Conservation (phyloP, 140 eudicot genomes). For the Stevia rebaudiana region DNA sequence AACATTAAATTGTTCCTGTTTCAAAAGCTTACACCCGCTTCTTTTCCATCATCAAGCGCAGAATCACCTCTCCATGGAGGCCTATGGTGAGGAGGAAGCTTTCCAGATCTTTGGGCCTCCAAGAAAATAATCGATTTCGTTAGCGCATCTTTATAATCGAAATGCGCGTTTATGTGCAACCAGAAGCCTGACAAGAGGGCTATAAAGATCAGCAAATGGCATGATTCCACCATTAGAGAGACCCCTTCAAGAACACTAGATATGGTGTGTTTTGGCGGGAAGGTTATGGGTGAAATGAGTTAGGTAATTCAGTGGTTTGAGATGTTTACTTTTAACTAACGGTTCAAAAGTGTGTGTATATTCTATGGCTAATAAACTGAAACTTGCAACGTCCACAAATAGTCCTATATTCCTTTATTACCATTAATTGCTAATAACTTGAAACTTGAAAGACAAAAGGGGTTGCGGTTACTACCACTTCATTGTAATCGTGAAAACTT, state of each 20-base stretch:
- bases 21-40: slow-evolving; percentile 40
- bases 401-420: slow-evolving; percentile 12
- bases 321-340: slow-evolving; percentile 15
- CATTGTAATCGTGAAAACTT: too few species aligned
- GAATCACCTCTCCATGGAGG: slow-evolving; percentile 90
- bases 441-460: too few species aligned
- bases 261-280: slow-evolving; percentile 24
- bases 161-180: slow-evolving; percentile 25
- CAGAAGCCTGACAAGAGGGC: slow-evolving; percentile 26
- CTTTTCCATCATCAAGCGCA: slow-evolving; percentile 68
- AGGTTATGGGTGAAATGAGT: slow-evolving; percentile 21
- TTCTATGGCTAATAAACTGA: slow-evolving; percentile 17
- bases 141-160: slow-evolving; percentile 61
- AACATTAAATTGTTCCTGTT: neutral
- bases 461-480: too few species aligned
- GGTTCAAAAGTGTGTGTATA: slow-evolving; percentile 3
- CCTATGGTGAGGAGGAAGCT: slow-evolving; percentile 63
- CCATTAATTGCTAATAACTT: slow-evolving; percentile 18
- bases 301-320: slow-evolving; percentile 26
- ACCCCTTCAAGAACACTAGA: neutral
- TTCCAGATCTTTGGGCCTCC: slow-evolving; percentile 90
- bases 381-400: slow-evolving; percentile 25
- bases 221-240: slow-evolving; percentile 26
- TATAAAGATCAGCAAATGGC: slow-evolving; percentile 16
- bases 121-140: slow-evolving; percentile 71